phyloP scores from a whole-genome alignment of 2,329 filamentous ascomycete genomes.

The Ampelomyces quisqualis region DNA sequence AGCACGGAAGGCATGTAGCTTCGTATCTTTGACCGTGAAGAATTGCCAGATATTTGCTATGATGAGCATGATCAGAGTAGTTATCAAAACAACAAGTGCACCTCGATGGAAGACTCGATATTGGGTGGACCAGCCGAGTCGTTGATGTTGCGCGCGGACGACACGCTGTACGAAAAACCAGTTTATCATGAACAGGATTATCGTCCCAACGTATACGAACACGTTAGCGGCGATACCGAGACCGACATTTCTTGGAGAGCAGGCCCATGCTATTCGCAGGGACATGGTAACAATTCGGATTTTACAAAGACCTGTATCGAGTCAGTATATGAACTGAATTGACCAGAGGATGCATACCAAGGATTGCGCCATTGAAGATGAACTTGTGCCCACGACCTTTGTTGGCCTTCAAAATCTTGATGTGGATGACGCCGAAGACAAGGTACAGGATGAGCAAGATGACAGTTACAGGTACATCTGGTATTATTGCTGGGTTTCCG shows the following conservation, averaged over 20 bases:
- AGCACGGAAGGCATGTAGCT: constrained; percentile 57
- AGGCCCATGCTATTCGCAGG: constrained; percentile 44
- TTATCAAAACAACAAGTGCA: constrained; percentile 57
- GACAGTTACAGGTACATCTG: constrained; percentile 46
- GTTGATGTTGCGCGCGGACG: constrained; percentile 70
- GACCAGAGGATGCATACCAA: constrained; percentile 33
- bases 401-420: constrained; percentile 46
- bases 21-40: constrained; percentile 62
- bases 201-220: constrained; percentile 71
- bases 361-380: constrained; percentile 45
- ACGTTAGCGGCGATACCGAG: constrained; percentile 63
- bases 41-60: constrained; percentile 63
- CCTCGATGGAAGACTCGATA: constrained; percentile 52
- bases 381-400: constrained; percentile 47
- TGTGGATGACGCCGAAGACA: constrained; percentile 43
- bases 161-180: constrained; percentile 76
- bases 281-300: constrained; percentile 47
- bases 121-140: constrained; percentile 65
- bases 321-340: constrained; percentile 10
- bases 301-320: constrained; percentile 46
- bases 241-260: constrained; percentile 44
- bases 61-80: constrained; percentile 67
- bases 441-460: constrained; percentile 48
- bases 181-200: constrained; percentile 79
- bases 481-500: constrained; percentile 29